These are phyloP conservation scores for Hypoxylon sp. DNA, from an alignment of 2,329 filamentous ascomycete genomes.

Conservation along the genomic window DNA sequence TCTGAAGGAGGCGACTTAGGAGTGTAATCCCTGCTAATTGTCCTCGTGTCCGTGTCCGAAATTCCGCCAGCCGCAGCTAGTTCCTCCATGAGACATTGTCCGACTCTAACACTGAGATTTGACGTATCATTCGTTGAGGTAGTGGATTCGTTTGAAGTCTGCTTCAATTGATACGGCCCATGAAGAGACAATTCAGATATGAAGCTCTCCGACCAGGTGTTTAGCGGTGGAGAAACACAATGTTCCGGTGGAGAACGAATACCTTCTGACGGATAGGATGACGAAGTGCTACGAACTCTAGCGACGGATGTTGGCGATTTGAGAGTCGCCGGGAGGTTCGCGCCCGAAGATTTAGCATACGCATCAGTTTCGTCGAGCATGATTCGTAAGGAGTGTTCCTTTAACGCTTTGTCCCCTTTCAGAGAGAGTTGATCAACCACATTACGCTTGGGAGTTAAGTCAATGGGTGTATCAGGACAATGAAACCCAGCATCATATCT, in stretches of 20 bases:
- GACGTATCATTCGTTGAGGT: constrained; percentile 15
- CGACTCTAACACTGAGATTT: constrained; percentile 2
- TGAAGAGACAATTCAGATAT: constrained; percentile 36
- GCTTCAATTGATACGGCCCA: constrained; percentile 22
- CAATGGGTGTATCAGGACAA: constrained; percentile 8
- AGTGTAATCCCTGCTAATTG: constrained; percentile 25
- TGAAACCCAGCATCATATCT: constrained; percentile 1
- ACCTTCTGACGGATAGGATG: constrained; percentile 45
- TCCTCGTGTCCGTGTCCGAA: constrained; percentile 37
- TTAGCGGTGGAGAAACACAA: constrained; percentile 30
- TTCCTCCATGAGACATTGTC: constrained; percentile 37
- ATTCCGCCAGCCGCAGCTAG: constrained; percentile 31
- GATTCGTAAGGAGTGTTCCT: neutral
- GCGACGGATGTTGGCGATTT: constrained; percentile 12
- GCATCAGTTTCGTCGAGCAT: neutral
- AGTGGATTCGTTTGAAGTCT: constrained; percentile 7
- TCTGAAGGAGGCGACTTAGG: constrained; percentile 27
- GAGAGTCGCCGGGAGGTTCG: neutral
- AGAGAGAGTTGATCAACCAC: neutral
- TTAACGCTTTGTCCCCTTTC: constrained; percentile 1
- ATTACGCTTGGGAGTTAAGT: neutral
- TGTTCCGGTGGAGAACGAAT: constrained; percentile 36
- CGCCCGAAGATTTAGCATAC: neutral
- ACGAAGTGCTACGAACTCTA: constrained; percentile 37
- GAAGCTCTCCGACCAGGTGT: constrained; percentile 34